Evolutionary conservation across 139 green algal species (phyloP).

Genomic region (Chlamydomonas eustigma): DNA sequence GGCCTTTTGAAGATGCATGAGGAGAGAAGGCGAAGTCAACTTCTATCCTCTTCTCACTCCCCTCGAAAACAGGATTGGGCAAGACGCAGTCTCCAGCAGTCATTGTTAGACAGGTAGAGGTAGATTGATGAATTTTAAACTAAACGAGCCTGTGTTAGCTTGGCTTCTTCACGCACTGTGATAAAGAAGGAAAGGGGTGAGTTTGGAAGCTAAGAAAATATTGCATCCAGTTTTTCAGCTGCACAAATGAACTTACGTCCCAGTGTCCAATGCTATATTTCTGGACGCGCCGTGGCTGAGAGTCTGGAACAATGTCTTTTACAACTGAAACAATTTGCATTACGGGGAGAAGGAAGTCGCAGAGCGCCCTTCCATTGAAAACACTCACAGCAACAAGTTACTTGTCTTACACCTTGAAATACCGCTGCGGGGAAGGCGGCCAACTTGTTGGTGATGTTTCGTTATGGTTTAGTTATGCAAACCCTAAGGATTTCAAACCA

Average conservation of each 20-base stretch:
- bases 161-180: conserved; percentile 15
- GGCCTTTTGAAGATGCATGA: conserved; percentile 39
- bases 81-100: conserved; percentile 14
- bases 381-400: too few species aligned
- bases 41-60: conserved; percentile 92
- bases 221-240: too few species aligned
- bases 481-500: too few species aligned
- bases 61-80: conserved; percentile 80
- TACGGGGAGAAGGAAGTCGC: too few species aligned
- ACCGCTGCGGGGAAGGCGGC: too few species aligned
- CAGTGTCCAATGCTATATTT: neutral
- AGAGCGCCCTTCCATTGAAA: too few species aligned
- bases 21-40: conserved; percentile 67
- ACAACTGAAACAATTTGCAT: neutral
- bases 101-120: neutral
- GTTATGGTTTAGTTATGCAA: too few species aligned
- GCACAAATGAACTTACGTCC: conserved; percentile 8
- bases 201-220: too few species aligned
- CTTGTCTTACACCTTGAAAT: too few species aligned
- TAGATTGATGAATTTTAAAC: neutral
- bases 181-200: neutral
- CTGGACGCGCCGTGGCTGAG: neutral
- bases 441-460: too few species aligned
- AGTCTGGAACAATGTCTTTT: conserved; percentile 3
- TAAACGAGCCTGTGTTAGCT: conserved; percentile 7